These are phyloP conservation scores for Fennellomyces sp. DNA, from an alignment of 371 early-diverging fungal genomes.

Conservation along the genomic window DNA sequence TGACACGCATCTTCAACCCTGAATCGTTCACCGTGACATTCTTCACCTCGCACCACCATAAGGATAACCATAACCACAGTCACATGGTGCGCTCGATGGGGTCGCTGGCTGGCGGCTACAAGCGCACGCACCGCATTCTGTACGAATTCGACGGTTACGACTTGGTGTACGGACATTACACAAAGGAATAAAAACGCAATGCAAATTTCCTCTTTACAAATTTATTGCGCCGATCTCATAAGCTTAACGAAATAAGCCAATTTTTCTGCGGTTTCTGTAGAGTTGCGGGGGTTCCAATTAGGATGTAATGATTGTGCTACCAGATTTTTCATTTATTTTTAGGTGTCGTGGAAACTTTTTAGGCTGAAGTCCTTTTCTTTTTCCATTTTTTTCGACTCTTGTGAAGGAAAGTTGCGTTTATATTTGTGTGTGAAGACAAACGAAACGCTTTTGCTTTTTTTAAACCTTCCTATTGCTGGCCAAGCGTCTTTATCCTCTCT, in stretches of 20 bases:
- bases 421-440: too few relatives aligned
- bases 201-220: neutral
- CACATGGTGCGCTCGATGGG: conserved; percentile 53
- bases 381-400: too few relatives aligned
- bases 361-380: too few relatives aligned
- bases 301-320: too few relatives aligned
- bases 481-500: too few relatives aligned
- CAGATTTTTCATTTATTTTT: too few relatives aligned
- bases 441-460: neutral
- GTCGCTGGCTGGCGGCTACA: conserved; percentile 55
- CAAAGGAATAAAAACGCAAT: neutral
- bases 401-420: too few relatives aligned
- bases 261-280: too few relatives aligned
- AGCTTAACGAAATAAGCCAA: too few relatives aligned
- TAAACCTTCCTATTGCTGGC: neutral
- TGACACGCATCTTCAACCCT: conserved; percentile 83
- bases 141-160: conserved; percentile 85
- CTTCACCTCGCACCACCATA: conserved; percentile 67
- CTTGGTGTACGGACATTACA: conserved; percentile 73
- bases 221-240: neutral
- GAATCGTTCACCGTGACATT: conserved; percentile 84
- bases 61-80: conserved; percentile 40
- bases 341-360: too few relatives aligned
- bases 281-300: too few relatives aligned
- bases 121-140: conserved; percentile 70